Conservation (phyloP, 1,284 basidiomycete species). For the Boletus mariae region DNA sequence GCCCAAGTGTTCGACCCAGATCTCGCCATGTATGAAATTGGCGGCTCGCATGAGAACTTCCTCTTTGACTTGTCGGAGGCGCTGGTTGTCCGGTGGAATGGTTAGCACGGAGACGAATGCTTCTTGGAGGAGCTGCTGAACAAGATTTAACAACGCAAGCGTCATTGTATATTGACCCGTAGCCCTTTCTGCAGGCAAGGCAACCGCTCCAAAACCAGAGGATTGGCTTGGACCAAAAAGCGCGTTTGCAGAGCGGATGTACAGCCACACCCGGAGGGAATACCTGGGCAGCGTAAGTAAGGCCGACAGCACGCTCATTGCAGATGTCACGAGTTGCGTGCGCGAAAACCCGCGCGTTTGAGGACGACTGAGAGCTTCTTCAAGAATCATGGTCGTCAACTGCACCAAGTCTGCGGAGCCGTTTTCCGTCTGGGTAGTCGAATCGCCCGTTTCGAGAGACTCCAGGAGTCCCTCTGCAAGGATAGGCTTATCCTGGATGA, state of each 20-base stretch:
- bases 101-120: conserved; percentile 55
- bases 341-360: conserved; percentile 46
- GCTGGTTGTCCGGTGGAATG: conserved; percentile 52
- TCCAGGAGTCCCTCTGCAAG: conserved; percentile 66
- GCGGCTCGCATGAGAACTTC: conserved; percentile 77
- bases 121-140: conserved; percentile 73
- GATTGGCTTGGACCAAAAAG: conserved; percentile 65
- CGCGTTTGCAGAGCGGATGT: conserved; percentile 71
- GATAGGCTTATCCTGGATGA: conserved; percentile 65
- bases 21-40: conserved; percentile 75
- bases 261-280: conserved; percentile 82
- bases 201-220: conserved; percentile 56
- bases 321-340: conserved; percentile 70
- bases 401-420: conserved; percentile 60
- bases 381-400: conserved; percentile 79
- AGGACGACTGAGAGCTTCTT: conserved; percentile 66
- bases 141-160: conserved; percentile 70
- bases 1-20: conserved; percentile 79
- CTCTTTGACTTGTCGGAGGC: conserved; percentile 70
- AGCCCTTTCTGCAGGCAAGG: conserved; percentile 67
- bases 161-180: conserved; percentile 80
- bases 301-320: conserved; percentile 75
- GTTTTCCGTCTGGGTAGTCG: conserved; percentile 20
- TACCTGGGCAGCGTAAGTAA: conserved; percentile 72
- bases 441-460: conserved; percentile 49